A percentile compares a stretch with the other conserved stretches of the same genome.
Conservation (phyloP, 2,329 filamentous ascomycete species). For the Ceratocystis ficicola region DNA sequence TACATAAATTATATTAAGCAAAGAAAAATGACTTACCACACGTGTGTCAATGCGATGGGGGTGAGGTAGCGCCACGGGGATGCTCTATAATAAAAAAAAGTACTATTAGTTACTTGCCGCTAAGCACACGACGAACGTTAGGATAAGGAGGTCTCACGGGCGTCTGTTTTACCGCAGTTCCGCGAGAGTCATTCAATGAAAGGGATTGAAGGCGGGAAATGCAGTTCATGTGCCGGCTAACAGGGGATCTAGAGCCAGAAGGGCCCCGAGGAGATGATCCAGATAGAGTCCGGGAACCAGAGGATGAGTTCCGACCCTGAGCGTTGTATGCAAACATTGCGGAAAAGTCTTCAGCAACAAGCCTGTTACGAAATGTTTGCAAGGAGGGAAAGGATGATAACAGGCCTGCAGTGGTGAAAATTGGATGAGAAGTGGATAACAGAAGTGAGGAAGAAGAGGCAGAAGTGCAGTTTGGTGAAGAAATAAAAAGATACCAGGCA, state of each 20-base stretch:
- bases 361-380: slow-evolving; percentile 3
- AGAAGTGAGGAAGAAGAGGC: not conserved
- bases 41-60: slow-evolving; percentile 5
- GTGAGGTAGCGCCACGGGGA: slow-evolving; percentile 9
- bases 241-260: slow-evolving; percentile 10
- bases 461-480: not conserved
- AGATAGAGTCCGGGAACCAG: slow-evolving; percentile 3
- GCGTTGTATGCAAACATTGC: slow-evolving; percentile 18
- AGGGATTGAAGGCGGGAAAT: slow-evolving; percentile 7
- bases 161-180: slow-evolving; percentile 4
- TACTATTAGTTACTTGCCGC: not conserved
- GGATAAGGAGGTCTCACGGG: slow-evolving; percentile 8
- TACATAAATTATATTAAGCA: not conserved
- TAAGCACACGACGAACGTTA: not conserved
- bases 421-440: slow-evolving; percentile 8
- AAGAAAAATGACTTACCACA: not conserved
- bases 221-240: slow-evolving; percentile 1
- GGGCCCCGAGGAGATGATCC: not conserved
- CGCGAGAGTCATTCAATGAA: slow-evolving; percentile 8
- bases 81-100: not conserved
- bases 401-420: slow-evolving; percentile 8
- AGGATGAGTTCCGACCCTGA: slow-evolving; percentile 10
- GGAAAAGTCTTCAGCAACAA: slow-evolving; percentile 9
- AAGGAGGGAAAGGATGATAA: slow-evolving; percentile 1
- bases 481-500: not conserved